A percentile compares a stretch with the other conserved stretches of the same genome.
These are phyloP conservation scores for Aureobasidium namibiae DNA, from an alignment of 2,329 filamentous ascomycete genomes.

Conservation along the genomic window DNA sequence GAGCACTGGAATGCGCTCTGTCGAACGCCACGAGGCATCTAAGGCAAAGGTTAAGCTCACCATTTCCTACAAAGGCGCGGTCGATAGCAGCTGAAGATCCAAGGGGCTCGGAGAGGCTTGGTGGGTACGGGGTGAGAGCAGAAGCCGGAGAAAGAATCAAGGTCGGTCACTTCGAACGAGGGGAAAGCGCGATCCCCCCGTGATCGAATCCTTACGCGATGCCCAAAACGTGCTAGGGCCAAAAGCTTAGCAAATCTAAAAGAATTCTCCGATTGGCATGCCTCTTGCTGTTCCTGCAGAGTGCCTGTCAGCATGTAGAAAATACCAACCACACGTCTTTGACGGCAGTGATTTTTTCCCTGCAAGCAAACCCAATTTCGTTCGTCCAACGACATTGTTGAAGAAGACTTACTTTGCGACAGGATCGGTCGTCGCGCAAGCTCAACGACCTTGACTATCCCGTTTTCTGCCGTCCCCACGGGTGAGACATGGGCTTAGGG, in stretches of 20 bases:
- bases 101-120: neutral
- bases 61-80: neutral
- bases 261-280: neutral
- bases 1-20: neutral
- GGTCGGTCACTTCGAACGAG: neutral
- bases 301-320: neutral
- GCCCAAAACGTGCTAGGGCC: neutral
- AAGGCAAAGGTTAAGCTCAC: neutral
- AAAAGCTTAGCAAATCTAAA: neutral
- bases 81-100: neutral
- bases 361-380: neutral
- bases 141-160: neutral
- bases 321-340: neutral
- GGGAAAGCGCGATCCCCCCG: neutral
- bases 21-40: neutral
- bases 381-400: neutral
- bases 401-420: neutral
- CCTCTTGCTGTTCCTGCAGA: neutral
- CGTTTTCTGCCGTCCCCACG: neutral
- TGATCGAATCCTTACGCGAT: neutral
- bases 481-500: neutral
- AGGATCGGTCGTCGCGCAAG: neutral
- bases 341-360: neutral
- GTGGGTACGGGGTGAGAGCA: neutral
- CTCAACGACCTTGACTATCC: neutral